Evolutionary conservation across 495 filamentous ascomycete genomes (phyloP), one percentile per base, ranked within the genome.

Genomic region (Penicillium flavigenum): DNA sequence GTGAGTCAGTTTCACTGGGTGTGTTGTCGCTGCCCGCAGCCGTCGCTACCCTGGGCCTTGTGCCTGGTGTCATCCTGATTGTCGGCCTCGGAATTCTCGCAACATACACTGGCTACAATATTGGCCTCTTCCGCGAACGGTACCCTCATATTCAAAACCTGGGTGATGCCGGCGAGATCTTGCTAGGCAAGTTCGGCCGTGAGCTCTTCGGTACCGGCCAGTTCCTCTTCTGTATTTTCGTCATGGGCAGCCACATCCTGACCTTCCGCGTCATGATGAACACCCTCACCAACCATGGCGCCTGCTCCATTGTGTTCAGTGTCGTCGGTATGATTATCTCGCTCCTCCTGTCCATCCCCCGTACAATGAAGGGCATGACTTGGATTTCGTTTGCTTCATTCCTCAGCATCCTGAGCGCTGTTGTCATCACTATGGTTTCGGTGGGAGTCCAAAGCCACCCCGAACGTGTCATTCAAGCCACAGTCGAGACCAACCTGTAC

Each of bases 241-340:
- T 90, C 59, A 87, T 90, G 77, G 88, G 81, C 22, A 88, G 86
- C 10, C 90, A 94, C 65, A 81, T 91, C 2, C 80, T 86, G 60
- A 86, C 91, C 63, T 74, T 89, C 50, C 72, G 75, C 26, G 87
- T 90, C 31, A 88, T 92, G 61, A 77, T 87, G 60, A 81, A 91
- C 59, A 84, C 79, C 29, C 69, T 92, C 44, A 86, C 87, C 20
- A 67, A 84, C 12, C 81, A 90, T 65, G 83, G 75, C 4, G 73
- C 79, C 5, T 94, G 90, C 72, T 85, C 87, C 2, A 81, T 92
- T 46, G 78, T 86, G 1, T 93, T 88, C 66, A 80, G 78, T 24
- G 68, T 88, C 24, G 76, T 88, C 20, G 89, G 86, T 17, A 73
- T 86, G 54, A 64, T 86, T 47, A 71, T 92, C 12, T 84, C 82